Evolutionary conservation across 257 asterid species (phyloP).

Genomic region (Rubia yunnanensis): DNA sequence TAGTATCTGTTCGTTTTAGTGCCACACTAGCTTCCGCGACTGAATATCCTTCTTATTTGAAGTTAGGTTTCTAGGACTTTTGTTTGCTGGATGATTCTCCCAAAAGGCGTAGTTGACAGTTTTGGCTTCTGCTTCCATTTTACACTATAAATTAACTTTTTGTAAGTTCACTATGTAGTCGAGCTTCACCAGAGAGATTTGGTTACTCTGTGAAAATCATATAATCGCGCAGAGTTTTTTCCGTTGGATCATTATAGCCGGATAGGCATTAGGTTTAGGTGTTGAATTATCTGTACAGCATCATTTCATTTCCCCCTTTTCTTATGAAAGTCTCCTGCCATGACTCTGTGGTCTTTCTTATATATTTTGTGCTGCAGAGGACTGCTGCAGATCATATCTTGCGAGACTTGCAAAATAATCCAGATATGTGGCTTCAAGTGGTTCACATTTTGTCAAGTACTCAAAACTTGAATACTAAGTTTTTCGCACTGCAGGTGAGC

Average conservation of each 20-base stretch:
- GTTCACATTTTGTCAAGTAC: constrained; percentile 84
- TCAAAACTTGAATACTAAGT: constrained; percentile 75
- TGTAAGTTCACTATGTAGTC: neutral
- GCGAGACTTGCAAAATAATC: constrained; percentile 91
- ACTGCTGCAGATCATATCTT: constrained; percentile 82
- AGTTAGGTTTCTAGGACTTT: neutral
- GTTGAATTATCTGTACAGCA: neutral
- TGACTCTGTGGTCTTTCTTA: neutral
- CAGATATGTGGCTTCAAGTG: constrained; percentile 99
- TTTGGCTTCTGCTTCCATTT: too few species aligned
- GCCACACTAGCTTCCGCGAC: neutral
- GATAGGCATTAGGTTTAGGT: neutral
- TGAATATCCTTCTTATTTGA: too few species aligned
- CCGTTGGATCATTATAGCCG: neutral
- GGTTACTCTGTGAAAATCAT: too few species aligned
- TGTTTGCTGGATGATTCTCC: neutral
- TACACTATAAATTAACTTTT: too few species aligned
- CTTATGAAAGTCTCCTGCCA: neutral
- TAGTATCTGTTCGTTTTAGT: neutral
- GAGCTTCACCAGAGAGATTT: too few species aligned
- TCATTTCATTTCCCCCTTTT: neutral
- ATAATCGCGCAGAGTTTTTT: too few species aligned
- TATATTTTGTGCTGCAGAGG: constrained; percentile 45
- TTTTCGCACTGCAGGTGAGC: constrained; percentile 90
- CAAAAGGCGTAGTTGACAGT: too few species aligned